These are phyloP conservation scores for Rhodotorula sp. DNA, from an alignment of 1,284 basidiomycete species.

Conservation along the genomic window DNA sequence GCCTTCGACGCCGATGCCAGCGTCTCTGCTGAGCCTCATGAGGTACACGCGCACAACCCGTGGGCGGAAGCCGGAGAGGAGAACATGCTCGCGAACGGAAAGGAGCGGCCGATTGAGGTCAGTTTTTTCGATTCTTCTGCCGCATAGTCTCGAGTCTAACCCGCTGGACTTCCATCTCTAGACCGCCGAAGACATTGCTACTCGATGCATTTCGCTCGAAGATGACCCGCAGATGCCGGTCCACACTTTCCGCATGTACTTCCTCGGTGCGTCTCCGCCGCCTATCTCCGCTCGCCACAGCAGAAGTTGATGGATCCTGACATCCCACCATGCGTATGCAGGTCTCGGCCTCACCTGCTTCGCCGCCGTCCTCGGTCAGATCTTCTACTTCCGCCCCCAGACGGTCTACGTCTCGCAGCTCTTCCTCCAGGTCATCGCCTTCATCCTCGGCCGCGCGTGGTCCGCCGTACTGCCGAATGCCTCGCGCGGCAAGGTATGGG, in stretches of 20 bases:
- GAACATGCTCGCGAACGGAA: constrained; percentile 37
- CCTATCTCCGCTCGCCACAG: background rate
- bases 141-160: background rate
- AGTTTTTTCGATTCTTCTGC: background rate
- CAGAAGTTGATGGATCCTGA: background rate
- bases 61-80: constrained; percentile 11
- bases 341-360: constrained; percentile 36
- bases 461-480: constrained; percentile 26
- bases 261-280: constrained; percentile 19
- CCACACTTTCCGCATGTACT: constrained; percentile 38
- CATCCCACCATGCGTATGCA: background rate
- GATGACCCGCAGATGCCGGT: constrained; percentile 35
- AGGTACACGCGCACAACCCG: constrained; percentile 8
- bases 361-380: constrained; percentile 40
- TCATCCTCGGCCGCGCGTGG: constrained; percentile 38
- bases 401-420: constrained; percentile 42
- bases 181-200: constrained; percentile 40
- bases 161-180: background rate
- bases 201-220: constrained; percentile 39
- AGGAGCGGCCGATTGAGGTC: constrained; percentile 40
- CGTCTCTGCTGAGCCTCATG: background rate
- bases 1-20: constrained; percentile 1
- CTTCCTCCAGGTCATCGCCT: constrained; percentile 42
- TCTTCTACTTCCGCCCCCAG: constrained; percentile 42
- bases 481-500: constrained; percentile 35